Conservation (phyloP, 2,329 filamentous ascomycete species). For the Endothia cerciana region DNA sequence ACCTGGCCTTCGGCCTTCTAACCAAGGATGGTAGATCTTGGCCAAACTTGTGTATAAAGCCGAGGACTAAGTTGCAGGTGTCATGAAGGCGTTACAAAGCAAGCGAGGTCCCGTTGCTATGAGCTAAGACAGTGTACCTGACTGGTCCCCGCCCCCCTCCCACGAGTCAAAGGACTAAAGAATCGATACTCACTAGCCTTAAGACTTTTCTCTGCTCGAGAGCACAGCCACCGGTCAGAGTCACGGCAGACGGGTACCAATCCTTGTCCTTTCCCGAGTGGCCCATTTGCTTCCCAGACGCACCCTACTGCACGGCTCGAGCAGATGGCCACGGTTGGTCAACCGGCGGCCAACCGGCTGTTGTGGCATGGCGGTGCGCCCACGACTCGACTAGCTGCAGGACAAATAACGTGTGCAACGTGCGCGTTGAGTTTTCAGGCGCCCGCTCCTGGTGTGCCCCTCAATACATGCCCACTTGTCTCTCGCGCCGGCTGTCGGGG, state of each 20-base stretch:
- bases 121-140: background rate
- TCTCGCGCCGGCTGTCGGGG: background rate
- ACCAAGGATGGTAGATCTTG: background rate
- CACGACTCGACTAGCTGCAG: background rate
- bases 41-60: constrained; percentile 1
- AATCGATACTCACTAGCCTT: background rate
- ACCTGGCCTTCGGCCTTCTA: background rate
- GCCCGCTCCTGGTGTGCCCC: background rate
- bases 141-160: background rate
- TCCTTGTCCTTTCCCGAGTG: background rate
- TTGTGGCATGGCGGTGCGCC: background rate
- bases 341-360: background rate
- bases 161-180: background rate
- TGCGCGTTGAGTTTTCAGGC: background rate
- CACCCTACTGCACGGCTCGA: constrained; percentile 5
- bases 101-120: background rate
- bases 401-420: background rate
- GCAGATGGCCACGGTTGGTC: background rate
- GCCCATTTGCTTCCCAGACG: background rate
- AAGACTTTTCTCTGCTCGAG: background rate
- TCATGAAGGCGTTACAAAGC: background rate
- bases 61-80: background rate
- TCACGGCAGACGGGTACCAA: background rate
- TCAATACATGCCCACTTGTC: background rate
- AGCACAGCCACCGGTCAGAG: background rate